Base-by-base conservation (phyloP, 116 monocot genomes). In the Iris pallida region DNA sequence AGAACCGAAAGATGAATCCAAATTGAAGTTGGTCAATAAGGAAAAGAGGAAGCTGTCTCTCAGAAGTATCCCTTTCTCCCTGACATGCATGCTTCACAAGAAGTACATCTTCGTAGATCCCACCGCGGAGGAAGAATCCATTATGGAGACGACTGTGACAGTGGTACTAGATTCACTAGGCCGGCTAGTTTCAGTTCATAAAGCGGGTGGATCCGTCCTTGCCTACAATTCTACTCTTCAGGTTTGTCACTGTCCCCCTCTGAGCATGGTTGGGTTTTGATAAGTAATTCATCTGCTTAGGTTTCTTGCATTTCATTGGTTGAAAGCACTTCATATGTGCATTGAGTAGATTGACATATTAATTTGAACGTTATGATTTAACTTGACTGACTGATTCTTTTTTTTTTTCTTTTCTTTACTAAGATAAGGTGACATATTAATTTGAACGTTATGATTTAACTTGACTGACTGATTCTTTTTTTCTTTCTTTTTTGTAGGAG, bases 41-140 rank as follows among this genome's bases (percentile, higher is more conserved):
- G 96, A 89, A 56, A 88, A 73, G 53, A 92, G 92, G 70, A 96
- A 85, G 71, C 82, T 92, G 4, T 61, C 59, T n/a, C 62, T 92
- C 20, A 43, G 44, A 5, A 69, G 65, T 47, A 53, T 77, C 48
- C 96, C 89, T 20, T 96, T 96, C 64, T 92, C 96, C 8, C 45
- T 96, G 65, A 96, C 92, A 60, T 96, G 86, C 64, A 59, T 85
- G 73, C 76, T 96, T 65, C 88, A 96, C 59, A 72, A 83, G 64
- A 82, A 86, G 15, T 82, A 86, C 68, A 82, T 95, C 20, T 69
- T 91, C 62, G 86, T 76, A 15, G 95, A 95, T 63, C 95, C 95
- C 14, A 89, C 86, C 12, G 80, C 86, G 2, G 95, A 95, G 66
- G 95, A 95, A 77, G 95, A 95, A 68, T 82, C 80, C 7, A 78